Base-by-base conservation (phyloP, 2,329 filamentous ascomycete genomes). In the Magnaporthiopsis incrustans region DNA sequence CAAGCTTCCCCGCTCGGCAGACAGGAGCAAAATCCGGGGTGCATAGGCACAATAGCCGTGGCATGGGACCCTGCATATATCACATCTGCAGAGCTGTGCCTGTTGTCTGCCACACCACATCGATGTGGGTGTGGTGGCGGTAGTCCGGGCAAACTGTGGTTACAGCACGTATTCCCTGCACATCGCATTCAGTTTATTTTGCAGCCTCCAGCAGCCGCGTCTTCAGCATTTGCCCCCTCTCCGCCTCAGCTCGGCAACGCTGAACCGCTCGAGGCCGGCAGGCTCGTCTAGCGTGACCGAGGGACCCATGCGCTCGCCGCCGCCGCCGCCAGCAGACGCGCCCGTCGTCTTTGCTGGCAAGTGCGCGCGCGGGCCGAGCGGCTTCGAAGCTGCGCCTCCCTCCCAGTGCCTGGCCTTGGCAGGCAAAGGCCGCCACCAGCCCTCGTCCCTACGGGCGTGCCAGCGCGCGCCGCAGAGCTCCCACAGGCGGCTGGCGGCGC, bases 401-500 rank as follows among this genome's bases (percentile, higher is more conserved):
- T 91, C 89, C 89, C 89, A 92, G 69, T 87, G 82, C 61, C 90
- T 75, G 15, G 85, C 82, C 66, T 88, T 85, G 0, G 73, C 66
- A 1, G 85, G 82, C 59, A 91, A 70, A 2, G 90, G 89, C 66
- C 82, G 82, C 84, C 88, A 89, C 89, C 90, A 93, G 10, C 75
- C 80, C 8, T 79, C 76, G 4, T 82, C 83, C 4, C 76, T 78
- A 60, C 89, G 77, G 3, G 81, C 81, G 77, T 91, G 91, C 90
- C 90, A 94, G 66, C 82, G 78, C 53, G 79, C 80, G 25, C 89
- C 85, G 73, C 90, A 94, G 72, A 95, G 85, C 76, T 95, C 90
- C 90, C 90, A 95, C 3, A 95, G 77, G n/a, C 91, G 79, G 68
- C 88, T 91, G 58, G 85, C 81, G 2, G 90, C 91, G 30, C 91